Percentiles rank a stretch among this genome's conserved stretches.
These are phyloP conservation scores for Pichia eremophila DNA, from an alignment of 805 yeast species.

Conservation along the genomic window DNA sequence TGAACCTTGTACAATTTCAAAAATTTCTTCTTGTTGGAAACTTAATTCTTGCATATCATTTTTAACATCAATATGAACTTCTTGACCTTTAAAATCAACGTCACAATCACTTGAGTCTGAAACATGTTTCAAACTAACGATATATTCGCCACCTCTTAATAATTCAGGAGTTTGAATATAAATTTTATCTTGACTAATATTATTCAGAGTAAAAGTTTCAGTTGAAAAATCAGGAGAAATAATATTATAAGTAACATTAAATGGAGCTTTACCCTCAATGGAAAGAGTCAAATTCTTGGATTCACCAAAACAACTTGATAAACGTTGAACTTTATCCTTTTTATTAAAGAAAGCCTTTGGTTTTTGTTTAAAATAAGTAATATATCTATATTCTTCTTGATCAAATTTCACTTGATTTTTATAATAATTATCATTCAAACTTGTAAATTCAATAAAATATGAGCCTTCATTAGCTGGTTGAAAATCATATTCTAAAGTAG, in stretches of 20 bases:
- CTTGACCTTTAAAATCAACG: slow-evolving; percentile 57
- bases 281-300: slow-evolving; percentile 40
- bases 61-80: slow-evolving; percentile 59
- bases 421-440: slow-evolving; percentile 57
- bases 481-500: slow-evolving; percentile 42
- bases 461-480: slow-evolving; percentile 76
- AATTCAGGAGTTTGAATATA: slow-evolving; percentile 47
- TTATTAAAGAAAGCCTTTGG: slow-evolving; percentile 42
- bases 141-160: slow-evolving; percentile 63
- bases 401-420: slow-evolving; percentile 23
- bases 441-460: slow-evolving; percentile 62
- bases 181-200: slow-evolving; percentile 30
- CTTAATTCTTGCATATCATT: slow-evolving; percentile 50
- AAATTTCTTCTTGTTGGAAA: slow-evolving; percentile 23
- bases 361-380: slow-evolving; percentile 62
- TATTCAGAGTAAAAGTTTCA: slow-evolving; percentile 31
- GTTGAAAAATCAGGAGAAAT: slow-evolving; percentile 45
- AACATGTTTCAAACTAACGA: slow-evolving; percentile 52
- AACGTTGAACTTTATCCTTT: slow-evolving; percentile 11
- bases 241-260: slow-evolving; percentile 58
- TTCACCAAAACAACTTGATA: slow-evolving; percentile 24
- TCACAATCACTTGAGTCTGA: slow-evolving; percentile 72
- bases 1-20: slow-evolving; percentile 55
- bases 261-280: slow-evolving; percentile 77
- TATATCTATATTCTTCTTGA: slow-evolving; percentile 41